phyloP scores from a whole-genome alignment of 192 early-diverging fungal genomes.

The Bifiguratus adelaidae region DNA sequence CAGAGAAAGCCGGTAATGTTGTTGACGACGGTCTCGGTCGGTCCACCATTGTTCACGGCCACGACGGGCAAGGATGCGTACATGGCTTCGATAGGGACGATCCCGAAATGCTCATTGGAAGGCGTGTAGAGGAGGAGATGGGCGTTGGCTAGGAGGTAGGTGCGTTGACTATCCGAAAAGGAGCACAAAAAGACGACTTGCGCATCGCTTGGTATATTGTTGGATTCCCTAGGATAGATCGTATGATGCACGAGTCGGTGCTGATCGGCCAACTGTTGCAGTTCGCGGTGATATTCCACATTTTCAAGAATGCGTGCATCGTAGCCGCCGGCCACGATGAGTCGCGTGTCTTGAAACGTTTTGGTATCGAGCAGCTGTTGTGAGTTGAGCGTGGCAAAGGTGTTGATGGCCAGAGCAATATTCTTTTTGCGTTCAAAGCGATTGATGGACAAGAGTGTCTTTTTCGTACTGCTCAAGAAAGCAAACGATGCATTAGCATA shows the following conservation, averaged over 20 bases:
- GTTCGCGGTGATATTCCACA: constrained; percentile 66
- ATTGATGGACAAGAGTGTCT: constrained; percentile 74
- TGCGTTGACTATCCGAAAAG: constrained; percentile 71
- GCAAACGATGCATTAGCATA: too few relatives aligned
- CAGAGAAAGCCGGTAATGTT: constrained; percentile 72
- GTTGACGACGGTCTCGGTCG: constrained; percentile 69
- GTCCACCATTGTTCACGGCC: constrained; percentile 78
- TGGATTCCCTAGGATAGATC: constrained; percentile 15
- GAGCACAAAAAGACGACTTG: constrained; percentile 86
- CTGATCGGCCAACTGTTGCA: constrained; percentile 41
- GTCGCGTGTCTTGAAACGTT: constrained; percentile 25
- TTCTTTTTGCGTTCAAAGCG: constrained; percentile 96
- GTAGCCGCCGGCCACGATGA: constrained; percentile 80
- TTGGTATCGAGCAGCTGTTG: constrained; percentile 3
- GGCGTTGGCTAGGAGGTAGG: constrained; percentile 52
- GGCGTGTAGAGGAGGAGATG: constrained; percentile 80
- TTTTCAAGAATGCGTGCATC: constrained; percentile 81
- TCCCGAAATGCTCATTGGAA: constrained; percentile 90
- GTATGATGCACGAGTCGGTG: constrained; percentile 33
- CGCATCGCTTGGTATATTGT: constrained; percentile 17
- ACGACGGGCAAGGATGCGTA: constrained; percentile 80
- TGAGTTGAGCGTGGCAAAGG: constrained; percentile 45
- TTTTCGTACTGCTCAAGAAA: constrained; percentile 9
- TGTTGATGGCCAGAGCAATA: constrained; percentile 66
- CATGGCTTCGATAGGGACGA: constrained; percentile 97